These are phyloP conservation scores for Torulaspora franciscae DNA, from an alignment of 805 yeast genomes.

Conservation along the genomic window DNA sequence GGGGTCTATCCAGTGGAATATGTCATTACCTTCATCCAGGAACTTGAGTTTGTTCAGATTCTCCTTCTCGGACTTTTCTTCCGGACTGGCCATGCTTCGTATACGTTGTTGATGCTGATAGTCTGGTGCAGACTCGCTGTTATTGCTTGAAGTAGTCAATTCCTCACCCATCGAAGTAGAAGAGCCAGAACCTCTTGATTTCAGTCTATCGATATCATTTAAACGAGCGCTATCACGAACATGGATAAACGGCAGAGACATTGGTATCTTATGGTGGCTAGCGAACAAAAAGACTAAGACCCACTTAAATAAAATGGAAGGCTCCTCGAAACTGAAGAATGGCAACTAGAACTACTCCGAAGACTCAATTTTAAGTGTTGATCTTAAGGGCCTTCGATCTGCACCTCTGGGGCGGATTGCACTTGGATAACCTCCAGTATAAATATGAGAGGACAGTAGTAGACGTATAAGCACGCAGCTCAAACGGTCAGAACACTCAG, in stretches of 20 bases:
- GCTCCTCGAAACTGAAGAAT: too few relatives aligned
- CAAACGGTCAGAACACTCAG: too few relatives aligned
- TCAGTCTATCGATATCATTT: slow-evolving; percentile 10
- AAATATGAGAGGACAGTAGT: too few relatives aligned
- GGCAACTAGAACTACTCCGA: too few relatives aligned
- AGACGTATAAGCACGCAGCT: too few relatives aligned
- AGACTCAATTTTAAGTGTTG: too few relatives aligned
- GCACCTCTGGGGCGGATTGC: too few relatives aligned
- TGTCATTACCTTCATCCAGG: slow-evolving; percentile 19
- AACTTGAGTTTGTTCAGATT: slow-evolving; percentile 1
- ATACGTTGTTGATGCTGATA: slow-evolving; percentile 4
- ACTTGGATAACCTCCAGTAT: too few relatives aligned
- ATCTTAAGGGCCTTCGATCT: too few relatives aligned
- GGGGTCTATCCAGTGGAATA: slow-evolving; percentile 37
- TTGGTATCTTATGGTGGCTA: background rate
- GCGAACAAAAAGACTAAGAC: background rate
- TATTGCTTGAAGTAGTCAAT: slow-evolving; percentile 14
- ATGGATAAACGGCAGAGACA: slow-evolving; percentile 5
- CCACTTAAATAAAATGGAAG: too few relatives aligned
- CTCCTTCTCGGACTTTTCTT: background rate
- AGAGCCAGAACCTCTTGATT: slow-evolving; percentile 13
- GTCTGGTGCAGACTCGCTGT: slow-evolving; percentile 8
- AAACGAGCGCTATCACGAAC: slow-evolving; percentile 4
- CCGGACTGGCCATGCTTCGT: slow-evolving; percentile 1
- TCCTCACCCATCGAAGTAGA: slow-evolving; percentile 13